phyloP scores from a whole-genome alignment of 2,329 filamentous ascomycete genomes.

The Fonsecaea nubica region DNA sequence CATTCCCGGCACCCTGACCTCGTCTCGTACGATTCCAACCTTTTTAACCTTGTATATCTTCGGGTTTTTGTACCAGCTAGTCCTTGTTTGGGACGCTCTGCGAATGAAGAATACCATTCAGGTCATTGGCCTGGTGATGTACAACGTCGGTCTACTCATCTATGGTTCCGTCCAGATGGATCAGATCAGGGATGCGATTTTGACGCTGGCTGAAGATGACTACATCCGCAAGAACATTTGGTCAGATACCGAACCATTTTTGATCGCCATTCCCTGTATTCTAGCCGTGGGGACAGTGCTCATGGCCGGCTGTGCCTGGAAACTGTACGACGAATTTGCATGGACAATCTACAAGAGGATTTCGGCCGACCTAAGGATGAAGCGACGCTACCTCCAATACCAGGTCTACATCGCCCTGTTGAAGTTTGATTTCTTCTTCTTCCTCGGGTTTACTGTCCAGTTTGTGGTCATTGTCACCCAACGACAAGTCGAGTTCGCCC shows the following conservation, averaged over 20 bases:
- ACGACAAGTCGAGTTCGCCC: slow-evolving; percentile 74
- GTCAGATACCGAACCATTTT: slow-evolving; percentile 72
- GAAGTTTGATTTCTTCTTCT: slow-evolving; percentile 99
- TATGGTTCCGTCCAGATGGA: slow-evolving; percentile 93
- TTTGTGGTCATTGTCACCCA: slow-evolving; percentile 90
- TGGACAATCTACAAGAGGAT: slow-evolving; percentile 99
- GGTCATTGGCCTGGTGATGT: slow-evolving; percentile 90
- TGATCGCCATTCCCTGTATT: slow-evolving; percentile 84
- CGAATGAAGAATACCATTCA: slow-evolving; percentile 98
- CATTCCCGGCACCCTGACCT: slow-evolving; percentile 49
- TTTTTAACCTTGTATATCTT: slow-evolving; percentile 98
- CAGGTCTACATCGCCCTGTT: slow-evolving; percentile 98
- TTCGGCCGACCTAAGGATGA: slow-evolving; percentile 94
- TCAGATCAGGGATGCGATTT: slow-evolving; percentile 80
- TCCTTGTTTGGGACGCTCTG: slow-evolving; percentile 91
- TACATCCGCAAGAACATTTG: slow-evolving; percentile 67
- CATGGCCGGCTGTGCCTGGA: slow-evolving; percentile 84
- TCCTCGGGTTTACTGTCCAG: slow-evolving; percentile 97
- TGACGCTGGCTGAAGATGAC: slow-evolving; percentile 54
- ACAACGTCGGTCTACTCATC: slow-evolving; percentile 88
- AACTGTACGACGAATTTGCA: slow-evolving; percentile 96
- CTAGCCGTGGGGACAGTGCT: slow-evolving; percentile 76
- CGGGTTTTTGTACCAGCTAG: slow-evolving; percentile 88
- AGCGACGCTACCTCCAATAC: slow-evolving; percentile 93
- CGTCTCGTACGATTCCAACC: slow-evolving; percentile 78